Percentiles rank a stretch among this genome's conserved stretches.
These are phyloP conservation scores for Drechmeria coniospora DNA, from an alignment of 2,329 filamentous ascomycete species.

Conservation along the genomic window DNA sequence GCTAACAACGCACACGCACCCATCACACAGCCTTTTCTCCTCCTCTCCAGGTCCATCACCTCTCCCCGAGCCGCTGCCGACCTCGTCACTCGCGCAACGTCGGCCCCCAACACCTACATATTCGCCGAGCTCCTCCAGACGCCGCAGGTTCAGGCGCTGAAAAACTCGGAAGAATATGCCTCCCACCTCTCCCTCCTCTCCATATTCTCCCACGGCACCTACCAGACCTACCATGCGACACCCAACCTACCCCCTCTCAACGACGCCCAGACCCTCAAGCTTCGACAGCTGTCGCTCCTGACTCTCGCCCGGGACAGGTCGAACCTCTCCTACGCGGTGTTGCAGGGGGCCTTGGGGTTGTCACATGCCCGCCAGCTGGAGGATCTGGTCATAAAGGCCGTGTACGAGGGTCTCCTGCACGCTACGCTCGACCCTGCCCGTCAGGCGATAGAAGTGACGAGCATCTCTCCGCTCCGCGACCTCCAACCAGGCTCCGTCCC, in stretches of 20 bases:
- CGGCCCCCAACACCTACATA: slow-evolving; percentile 77
- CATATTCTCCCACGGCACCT: slow-evolving; percentile 88
- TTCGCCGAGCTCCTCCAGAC: slow-evolving; percentile 85
- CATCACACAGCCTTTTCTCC: slow-evolving; percentile 73
- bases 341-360: slow-evolving; percentile 54
- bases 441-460: slow-evolving; percentile 59
- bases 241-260: slow-evolving; percentile 52
- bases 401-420: slow-evolving; percentile 70
- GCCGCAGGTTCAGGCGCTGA: slow-evolving; percentile 62
- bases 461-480: slow-evolving; percentile 75
- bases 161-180: slow-evolving; percentile 42
- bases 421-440: slow-evolving; percentile 72
- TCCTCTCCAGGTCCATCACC: slow-evolving; percentile 71
- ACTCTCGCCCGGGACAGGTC: slow-evolving; percentile 55
- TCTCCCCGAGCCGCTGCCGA: slow-evolving; percentile 75
- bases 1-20: no score
- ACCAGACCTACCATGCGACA: slow-evolving; percentile 48
- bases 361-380: slow-evolving; percentile 57
- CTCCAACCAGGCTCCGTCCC: slow-evolving; percentile 59
- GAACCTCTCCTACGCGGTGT: slow-evolving; percentile 57
- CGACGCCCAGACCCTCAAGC: slow-evolving; percentile 62
- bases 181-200: slow-evolving; percentile 57
- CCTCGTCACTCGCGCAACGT: slow-evolving; percentile 74
- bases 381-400: slow-evolving; percentile 68
- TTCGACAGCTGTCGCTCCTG: slow-evolving; percentile 79